phyloP scores from a whole-genome alignment of 345 rosid species.

The Hibiscus mutabilis region DNA sequence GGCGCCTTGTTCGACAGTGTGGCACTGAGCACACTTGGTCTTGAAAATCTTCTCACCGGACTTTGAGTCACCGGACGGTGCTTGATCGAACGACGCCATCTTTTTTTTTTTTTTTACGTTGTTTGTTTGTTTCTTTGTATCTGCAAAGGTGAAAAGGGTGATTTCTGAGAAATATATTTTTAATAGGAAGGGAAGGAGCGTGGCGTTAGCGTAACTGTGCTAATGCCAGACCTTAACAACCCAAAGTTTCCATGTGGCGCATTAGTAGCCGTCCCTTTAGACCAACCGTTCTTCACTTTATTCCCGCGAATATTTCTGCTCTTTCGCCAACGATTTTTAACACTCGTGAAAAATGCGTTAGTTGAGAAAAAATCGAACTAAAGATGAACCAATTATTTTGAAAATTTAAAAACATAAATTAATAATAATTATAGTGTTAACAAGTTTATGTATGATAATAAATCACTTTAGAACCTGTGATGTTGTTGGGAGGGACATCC shows the following conservation, averaged over 20 bases:
- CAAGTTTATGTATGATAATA: too few relatives aligned
- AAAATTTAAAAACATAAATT: too few relatives aligned
- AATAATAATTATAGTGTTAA: too few relatives aligned
- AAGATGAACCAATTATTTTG: too few relatives aligned
- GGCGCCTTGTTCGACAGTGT: conserved; percentile 88
- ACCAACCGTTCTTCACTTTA: background rate
- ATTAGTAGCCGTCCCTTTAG: background rate
- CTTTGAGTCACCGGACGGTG: conserved; percentile 62
- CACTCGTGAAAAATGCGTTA: too few relatives aligned
- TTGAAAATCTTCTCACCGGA: conserved; percentile 83
- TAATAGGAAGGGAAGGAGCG: background rate
- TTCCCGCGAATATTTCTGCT: background rate
- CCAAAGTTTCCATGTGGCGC: background rate
- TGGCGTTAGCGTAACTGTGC: background rate
- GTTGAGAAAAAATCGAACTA: too few relatives aligned
- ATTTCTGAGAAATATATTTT: background rate
- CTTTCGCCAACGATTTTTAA: too few relatives aligned
- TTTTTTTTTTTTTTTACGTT: background rate
- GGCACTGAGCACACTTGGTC: conserved; percentile 84
- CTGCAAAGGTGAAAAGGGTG: background rate
- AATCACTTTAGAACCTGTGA: too few relatives aligned
- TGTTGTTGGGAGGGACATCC: too few relatives aligned
- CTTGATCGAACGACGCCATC: conserved; percentile 73
- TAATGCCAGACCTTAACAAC: background rate
- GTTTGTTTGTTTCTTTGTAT: background rate